phyloP scores from a whole-genome alignment of 2,329 filamentous ascomycete species.

The Aspergillus terreus region DNA sequence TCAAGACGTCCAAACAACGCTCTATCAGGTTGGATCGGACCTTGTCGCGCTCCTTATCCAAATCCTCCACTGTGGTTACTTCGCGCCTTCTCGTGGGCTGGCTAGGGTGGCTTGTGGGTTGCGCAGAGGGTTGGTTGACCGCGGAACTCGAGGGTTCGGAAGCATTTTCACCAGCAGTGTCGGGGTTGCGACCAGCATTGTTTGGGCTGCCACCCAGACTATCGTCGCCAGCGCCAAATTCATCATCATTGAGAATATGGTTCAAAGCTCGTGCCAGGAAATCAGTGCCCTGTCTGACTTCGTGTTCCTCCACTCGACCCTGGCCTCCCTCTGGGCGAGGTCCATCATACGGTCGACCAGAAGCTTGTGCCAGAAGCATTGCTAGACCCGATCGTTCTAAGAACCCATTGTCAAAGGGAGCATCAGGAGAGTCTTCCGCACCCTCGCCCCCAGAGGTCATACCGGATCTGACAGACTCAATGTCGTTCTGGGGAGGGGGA shows the following conservation, averaged over 20 bases:
- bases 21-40: slow-evolving; percentile 78
- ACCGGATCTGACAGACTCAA: slow-evolving; percentile 29
- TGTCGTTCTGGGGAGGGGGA: slow-evolving; percentile 62
- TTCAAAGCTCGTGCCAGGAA: slow-evolving; percentile 42
- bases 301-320: slow-evolving; percentile 24
- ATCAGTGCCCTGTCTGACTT: slow-evolving; percentile 31
- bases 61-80: slow-evolving; percentile 64
- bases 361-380: slow-evolving; percentile 32
- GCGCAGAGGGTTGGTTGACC: slow-evolving; percentile 16
- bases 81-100: slow-evolving; percentile 29
- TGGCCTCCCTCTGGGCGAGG: slow-evolving; percentile 19
- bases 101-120: slow-evolving; percentile 20
- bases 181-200: slow-evolving; percentile 15
- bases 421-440: slow-evolving; percentile 27
- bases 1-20: slow-evolving; percentile 83
- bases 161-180: slow-evolving; percentile 9
- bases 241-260: slow-evolving; percentile 36
- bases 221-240: slow-evolving; percentile 22
- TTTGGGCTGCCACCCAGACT: slow-evolving; percentile 21
- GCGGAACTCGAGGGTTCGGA: slow-evolving; percentile 21
- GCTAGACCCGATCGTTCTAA: slow-evolving; percentile 30
- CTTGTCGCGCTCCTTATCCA: slow-evolving; percentile 70
- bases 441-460: slow-evolving; percentile 26
- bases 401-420: slow-evolving; percentile 21
- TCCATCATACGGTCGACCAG: slow-evolving; percentile 23